Evolutionary conservation across 805 yeast genomes (phyloP).

Genomic region (Saccharomyces jurei): DNA sequence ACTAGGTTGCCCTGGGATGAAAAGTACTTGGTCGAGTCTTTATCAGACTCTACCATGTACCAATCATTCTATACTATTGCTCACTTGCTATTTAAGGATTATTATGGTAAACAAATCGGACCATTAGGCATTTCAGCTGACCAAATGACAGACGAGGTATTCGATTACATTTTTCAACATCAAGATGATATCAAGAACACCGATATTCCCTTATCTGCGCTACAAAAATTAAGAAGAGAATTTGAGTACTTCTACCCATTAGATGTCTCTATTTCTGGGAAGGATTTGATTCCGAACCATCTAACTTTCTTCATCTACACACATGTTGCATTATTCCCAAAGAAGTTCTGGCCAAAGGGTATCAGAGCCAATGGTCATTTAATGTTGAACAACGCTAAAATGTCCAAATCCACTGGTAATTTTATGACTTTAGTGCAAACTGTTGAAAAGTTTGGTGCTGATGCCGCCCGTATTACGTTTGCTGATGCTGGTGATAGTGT

Average conservation of each 20-base stretch:
- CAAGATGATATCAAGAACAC: conserved; percentile 45
- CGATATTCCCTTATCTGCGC: conserved; percentile 56
- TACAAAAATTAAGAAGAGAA: conserved; percentile 77
- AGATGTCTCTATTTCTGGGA: conserved; percentile 87
- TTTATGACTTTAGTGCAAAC: conserved; percentile 84
- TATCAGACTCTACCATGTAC: conserved; percentile 92
- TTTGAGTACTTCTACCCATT: conserved; percentile 95
- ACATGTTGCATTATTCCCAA: conserved; percentile 89
- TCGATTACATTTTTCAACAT: conserved; percentile 80
- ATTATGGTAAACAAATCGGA: conserved; percentile 71
- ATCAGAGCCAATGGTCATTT: conserved; percentile 93
- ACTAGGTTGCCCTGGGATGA: conserved; percentile 95
- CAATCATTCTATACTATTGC: conserved; percentile 90
- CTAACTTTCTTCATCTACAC: conserved; percentile 90
- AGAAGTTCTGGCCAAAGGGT: conserved; percentile 87
- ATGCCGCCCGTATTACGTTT: conserved; percentile 91
- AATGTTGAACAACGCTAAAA: conserved; percentile 90
- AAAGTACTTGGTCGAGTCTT: conserved; percentile 83
- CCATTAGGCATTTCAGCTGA: conserved; percentile 67
- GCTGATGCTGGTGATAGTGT: conserved; percentile 98
- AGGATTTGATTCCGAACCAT: conserved; percentile 95
- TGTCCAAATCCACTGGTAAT: conserved; percentile 97
- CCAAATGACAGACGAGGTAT: conserved; percentile 86
- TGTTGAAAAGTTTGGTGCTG: conserved; percentile 89
- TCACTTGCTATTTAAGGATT: conserved; percentile 79